Percentiles rank a stretch among this genome's conserved stretches.
phyloP scores from a whole-genome alignment of 1,284 basidiomycete species.

The Melampsora larici-populina region DNA sequence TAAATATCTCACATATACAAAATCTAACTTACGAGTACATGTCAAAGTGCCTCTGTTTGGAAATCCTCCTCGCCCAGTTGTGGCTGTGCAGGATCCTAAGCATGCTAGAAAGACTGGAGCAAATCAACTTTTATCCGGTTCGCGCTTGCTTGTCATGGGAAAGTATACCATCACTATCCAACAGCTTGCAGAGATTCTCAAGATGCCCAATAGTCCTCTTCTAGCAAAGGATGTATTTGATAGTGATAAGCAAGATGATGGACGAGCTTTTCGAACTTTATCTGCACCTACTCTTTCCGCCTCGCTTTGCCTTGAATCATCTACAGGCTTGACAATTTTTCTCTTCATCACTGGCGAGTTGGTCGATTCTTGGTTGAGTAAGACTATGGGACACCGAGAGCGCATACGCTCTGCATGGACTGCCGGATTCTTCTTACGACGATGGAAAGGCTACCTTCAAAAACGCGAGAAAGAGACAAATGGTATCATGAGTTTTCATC shows the following conservation, averaged over 20 bases:
- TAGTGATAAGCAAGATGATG: too few species aligned
- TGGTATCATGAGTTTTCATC: conserved; percentile 2
- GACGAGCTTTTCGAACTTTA: too few species aligned
- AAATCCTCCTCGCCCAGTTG: not conserved
- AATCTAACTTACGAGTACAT: not conserved
- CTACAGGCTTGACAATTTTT: conserved; percentile 1
- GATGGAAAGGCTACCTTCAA: too few species aligned
- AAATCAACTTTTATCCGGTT: conserved; percentile 16
- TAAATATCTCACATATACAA: not conserved
- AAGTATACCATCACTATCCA: conserved; percentile 16
- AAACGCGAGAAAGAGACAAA: too few species aligned
- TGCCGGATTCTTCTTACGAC: too few species aligned
- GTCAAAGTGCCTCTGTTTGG: conserved; percentile 21
- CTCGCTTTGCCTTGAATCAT: not conserved
- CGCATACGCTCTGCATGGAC: not conserved
- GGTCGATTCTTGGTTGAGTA: conserved; percentile 4
- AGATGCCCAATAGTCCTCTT: not conserved
- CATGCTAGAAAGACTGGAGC: too few species aligned
- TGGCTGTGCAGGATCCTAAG: too few species aligned
- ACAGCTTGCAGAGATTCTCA: not conserved
- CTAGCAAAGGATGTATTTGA: too few species aligned
- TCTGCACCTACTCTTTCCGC: not conserved
- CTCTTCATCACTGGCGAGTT: conserved; percentile 19
- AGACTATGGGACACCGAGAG: conserved; percentile 2
- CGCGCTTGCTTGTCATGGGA: not conserved